These are phyloP conservation scores for Geranium brycei DNA, from an alignment of 345 rosid genomes.

Conservation along the genomic window DNA sequence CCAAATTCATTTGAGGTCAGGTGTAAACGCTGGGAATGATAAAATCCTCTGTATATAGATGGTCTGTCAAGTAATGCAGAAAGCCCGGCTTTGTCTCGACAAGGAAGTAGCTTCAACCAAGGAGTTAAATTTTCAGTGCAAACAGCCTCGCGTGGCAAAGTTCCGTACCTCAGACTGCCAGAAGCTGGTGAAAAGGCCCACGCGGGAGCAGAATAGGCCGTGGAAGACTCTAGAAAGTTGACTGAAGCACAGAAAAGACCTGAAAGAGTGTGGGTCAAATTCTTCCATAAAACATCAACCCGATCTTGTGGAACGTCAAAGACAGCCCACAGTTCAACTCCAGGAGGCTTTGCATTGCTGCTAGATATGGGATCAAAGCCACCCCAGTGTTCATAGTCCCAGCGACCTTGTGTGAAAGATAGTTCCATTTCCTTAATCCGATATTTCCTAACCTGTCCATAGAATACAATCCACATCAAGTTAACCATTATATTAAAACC, in stretches of 20 bases:
- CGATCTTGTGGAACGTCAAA: conserved; percentile 66
- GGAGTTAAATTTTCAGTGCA: conserved; percentile 98
- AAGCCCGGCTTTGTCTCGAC: conserved; percentile 86
- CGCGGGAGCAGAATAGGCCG: conserved; percentile 63
- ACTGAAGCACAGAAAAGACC: conserved; percentile 96
- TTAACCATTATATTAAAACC: background rate
- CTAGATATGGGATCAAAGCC: conserved; percentile 77
- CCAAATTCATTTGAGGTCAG: conserved; percentile 28
- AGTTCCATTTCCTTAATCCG: conserved; percentile 79
- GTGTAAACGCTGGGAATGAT: conserved; percentile 85
- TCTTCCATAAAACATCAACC: conserved; percentile 79
- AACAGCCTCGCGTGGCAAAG: conserved; percentile 93
- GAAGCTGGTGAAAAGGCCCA: conserved; percentile 57
- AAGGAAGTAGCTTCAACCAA: conserved; percentile 94
- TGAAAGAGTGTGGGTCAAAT: conserved; percentile 75
- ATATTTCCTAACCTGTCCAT: conserved; percentile 58
- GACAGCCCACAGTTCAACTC: conserved; percentile 93
- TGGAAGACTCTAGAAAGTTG: conserved; percentile 73
- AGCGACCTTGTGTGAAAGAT: conserved; percentile 96
- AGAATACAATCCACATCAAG: conserved; percentile 1
- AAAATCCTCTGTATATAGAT: conserved; percentile 74
- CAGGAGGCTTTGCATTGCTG: conserved; percentile 88
- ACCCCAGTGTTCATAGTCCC: conserved; percentile 97
- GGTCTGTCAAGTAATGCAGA: conserved; percentile 79
- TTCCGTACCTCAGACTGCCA: conserved; percentile 66